phyloP scores from a whole-genome alignment of 371 early-diverging fungal species.

The Mortierella polycephala region DNA sequence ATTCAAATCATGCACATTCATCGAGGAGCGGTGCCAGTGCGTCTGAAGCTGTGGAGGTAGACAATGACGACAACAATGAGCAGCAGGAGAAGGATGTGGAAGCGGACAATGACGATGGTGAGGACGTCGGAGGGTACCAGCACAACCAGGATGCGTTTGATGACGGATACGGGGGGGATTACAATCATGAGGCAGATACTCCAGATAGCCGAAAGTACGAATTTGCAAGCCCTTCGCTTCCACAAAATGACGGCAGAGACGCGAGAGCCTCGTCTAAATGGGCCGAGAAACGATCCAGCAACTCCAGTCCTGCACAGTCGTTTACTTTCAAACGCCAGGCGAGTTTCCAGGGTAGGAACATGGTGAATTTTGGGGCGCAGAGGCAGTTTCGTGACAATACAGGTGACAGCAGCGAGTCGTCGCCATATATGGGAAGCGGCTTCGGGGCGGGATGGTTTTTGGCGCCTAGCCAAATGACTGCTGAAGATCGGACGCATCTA shows the following conservation, averaged over 20 bases:
- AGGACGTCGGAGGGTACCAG: constrained; percentile 9
- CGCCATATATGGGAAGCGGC: neutral
- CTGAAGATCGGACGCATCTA: constrained; percentile 28
- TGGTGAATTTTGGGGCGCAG: no score
- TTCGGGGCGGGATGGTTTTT: neutral
- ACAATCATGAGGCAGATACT: constrained; percentile 3
- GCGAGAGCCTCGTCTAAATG: neutral
- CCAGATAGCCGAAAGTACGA: constrained; percentile 1
- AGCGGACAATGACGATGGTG: constrained; percentile 7
- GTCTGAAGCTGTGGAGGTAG: constrained; percentile 3
- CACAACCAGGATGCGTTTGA: constrained; percentile 28
- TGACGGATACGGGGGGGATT: constrained; percentile 10
- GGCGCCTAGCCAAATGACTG: constrained; percentile 25
- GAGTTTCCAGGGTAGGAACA: no score
- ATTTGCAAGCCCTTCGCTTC: constrained; percentile 5
- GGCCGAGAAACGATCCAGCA: no score
- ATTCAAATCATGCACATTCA: constrained; percentile 5
- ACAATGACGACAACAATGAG: constrained; percentile 5
- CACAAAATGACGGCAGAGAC: constrained; percentile 3
- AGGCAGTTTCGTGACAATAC: neutral
- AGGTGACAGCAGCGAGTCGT: neutral
- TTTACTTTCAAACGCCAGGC: no score
- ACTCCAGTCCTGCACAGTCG: no score
- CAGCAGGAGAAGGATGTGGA: constrained; percentile 15
- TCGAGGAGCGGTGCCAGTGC: neutral